Base-by-base conservation (phyloP, 805 yeast species). In the Metschnikowia lunata region DNA sequence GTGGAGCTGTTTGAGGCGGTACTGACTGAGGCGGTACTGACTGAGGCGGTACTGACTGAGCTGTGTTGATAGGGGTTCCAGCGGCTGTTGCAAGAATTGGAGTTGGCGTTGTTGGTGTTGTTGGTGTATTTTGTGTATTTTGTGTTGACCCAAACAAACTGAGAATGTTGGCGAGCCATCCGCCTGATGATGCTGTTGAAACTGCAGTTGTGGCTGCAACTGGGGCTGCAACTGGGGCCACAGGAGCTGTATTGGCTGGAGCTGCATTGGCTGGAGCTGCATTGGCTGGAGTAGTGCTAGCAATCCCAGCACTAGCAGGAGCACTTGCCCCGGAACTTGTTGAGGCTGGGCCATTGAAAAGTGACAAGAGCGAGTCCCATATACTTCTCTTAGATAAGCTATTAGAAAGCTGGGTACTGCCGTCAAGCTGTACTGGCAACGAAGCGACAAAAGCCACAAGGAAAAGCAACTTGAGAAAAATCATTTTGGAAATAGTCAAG, bases 381-480 rank as follows among this genome's bases (percentile, higher is more conserved):
- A 42, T 15, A 12, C 45, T 30, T 28, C 45, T 31, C 18, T 32
- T 49, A 35, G 47, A 45, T 31, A 47, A 12, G n/a, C 6, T 12
- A 10, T 10, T 12, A 4, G 31, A 29, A 18, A 18, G 23, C 23
- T 18, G 23, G 31, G n/a, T 29, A 12, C n/a, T 12, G 31, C n/a
- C 31, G 3, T 29, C 31, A 12, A 29, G 10, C 31, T 29, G 40
- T 8, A 46, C 36, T 7, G 51, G 51, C 38, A 46, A 30, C 12
- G 51, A 42, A n/a, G 36, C 42, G 3, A 36, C 47, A 12, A 48
- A 26, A 7, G 50, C 39, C 13, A 47, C 26, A 9, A 45, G 30
- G n/a, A 45, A 29, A 23, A 48, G 29, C 3, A 48, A 11, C 27
- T 34, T 40, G 40, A 45, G 38, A 1, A 45, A 13, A 14, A 45